Conservation (phyloP, 1,284 basidiomycete species). For the Tylopilus sp. region DNA sequence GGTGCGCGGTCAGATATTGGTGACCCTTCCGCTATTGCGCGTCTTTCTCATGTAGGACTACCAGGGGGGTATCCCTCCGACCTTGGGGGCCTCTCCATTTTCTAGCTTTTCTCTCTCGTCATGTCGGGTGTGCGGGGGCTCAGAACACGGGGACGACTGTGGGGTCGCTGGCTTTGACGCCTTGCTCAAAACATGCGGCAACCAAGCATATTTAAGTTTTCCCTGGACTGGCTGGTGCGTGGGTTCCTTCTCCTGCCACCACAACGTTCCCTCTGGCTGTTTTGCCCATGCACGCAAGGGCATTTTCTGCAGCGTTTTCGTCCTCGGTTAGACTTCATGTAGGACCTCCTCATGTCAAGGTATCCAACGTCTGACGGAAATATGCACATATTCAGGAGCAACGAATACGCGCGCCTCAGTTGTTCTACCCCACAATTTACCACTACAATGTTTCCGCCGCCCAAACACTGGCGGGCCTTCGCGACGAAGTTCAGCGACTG, state of each 20-base stretch:
- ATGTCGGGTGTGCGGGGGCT: constrained; percentile 22
- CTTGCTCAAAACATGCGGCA: constrained; percentile 16
- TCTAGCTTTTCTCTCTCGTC: background rate
- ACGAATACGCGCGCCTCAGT: background rate
- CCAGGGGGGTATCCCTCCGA: constrained; percentile 13
- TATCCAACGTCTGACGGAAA: constrained; percentile 10
- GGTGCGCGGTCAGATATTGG: constrained; percentile 1
- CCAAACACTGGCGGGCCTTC: constrained; percentile 20
- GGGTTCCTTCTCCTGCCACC: constrained; percentile 18
- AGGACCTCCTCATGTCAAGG: constrained; percentile 7
- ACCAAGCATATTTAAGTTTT: constrained; percentile 27
- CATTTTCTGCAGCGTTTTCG: constrained; percentile 11
- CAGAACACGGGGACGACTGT: constrained; percentile 16
- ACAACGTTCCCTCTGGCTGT: constrained; percentile 10
- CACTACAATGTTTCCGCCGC: constrained; percentile 15
- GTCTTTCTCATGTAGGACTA: constrained; percentile 8
- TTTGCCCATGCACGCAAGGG: constrained; percentile 18
- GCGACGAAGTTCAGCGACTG: constrained; percentile 21
- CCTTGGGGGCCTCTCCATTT: constrained; percentile 13
- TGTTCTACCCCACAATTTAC: constrained; percentile 13
- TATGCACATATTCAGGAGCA: constrained; percentile 14
- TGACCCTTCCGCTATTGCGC: constrained; percentile 1
- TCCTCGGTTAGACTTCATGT: constrained; percentile 22
- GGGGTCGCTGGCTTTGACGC: constrained; percentile 23
- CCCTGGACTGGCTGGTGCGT: constrained; percentile 4